These are phyloP conservation scores for Leptographium procerum DNA, from an alignment of 2,329 filamentous ascomycete species.

Conservation along the genomic window DNA sequence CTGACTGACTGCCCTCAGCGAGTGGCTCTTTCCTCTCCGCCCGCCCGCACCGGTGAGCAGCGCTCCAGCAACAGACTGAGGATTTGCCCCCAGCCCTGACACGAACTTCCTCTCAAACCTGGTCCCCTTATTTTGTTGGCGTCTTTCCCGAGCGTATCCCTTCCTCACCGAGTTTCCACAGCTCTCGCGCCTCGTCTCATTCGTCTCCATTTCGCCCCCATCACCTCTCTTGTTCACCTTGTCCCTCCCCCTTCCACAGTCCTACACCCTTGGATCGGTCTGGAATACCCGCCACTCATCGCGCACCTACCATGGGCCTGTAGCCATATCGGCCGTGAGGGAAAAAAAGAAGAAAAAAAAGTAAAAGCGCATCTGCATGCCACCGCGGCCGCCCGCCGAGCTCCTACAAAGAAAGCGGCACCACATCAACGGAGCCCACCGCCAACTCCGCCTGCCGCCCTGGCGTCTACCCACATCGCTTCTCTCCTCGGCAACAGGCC, in stretches of 20 bases:
- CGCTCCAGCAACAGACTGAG: neutral
- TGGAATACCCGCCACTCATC: neutral
- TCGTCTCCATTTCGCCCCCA: neutral
- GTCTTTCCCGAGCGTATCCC: neutral
- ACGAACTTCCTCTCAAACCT: too few species aligned
- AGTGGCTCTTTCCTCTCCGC: slow-evolving; percentile 4
- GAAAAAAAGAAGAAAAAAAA: too few species aligned
- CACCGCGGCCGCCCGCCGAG: too few species aligned
- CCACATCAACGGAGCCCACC: neutral
- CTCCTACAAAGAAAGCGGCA: neutral
- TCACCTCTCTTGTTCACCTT: neutral
- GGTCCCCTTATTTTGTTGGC: neutral
- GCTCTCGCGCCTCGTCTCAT: neutral
- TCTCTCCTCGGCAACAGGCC: neutral
- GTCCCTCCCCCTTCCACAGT: neutral
- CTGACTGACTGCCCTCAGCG: slow-evolving; percentile 3
- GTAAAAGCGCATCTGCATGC: too few species aligned
- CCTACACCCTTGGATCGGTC: neutral
- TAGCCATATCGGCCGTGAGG: neutral
- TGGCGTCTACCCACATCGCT: neutral
- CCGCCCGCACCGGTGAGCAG: slow-evolving; percentile 7
- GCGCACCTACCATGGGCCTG: neutral
- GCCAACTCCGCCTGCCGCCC: neutral
- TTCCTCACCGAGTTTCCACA: slow-evolving; percentile 4
- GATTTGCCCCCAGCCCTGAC: neutral